Evolutionary conservation across 257 asterid genomes (phyloP).

Genomic region (Plantago major): DNA sequence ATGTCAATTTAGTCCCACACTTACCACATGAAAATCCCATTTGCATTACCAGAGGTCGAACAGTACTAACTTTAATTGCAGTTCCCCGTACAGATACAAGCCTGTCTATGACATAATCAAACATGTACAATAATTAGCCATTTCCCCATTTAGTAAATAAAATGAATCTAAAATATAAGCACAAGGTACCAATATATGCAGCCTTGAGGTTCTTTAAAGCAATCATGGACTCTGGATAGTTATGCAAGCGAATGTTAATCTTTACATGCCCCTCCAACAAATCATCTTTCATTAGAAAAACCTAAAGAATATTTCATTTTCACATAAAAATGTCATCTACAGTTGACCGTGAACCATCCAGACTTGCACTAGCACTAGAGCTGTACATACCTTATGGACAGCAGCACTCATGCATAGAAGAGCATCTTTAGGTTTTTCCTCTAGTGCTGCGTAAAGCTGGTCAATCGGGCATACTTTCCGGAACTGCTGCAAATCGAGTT

Average conservation of each 20-base stretch:
- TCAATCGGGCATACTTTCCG: constrained; percentile 47
- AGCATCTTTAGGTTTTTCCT: constrained; percentile 73
- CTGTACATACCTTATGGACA: constrained; percentile 58
- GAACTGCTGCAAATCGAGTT: constrained; percentile 77
- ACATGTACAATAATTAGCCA: constrained; percentile 16
- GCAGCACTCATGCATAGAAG: constrained; percentile 83
- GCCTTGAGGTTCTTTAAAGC: constrained; percentile 97
- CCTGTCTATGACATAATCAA: constrained; percentile 49
- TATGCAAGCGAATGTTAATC: constrained; percentile 73
- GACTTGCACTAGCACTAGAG: neutral
- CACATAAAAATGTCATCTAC: constrained; percentile 10
- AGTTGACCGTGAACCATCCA: neutral
- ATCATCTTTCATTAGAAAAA: constrained; percentile 35
- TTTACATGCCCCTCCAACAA: constrained; percentile 38
- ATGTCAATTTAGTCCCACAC: constrained; percentile 66
- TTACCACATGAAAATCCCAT: constrained; percentile 79
- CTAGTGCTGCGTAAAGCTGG: constrained; percentile 50
- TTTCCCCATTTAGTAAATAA: constrained; percentile 15
- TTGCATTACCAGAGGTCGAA: constrained; percentile 77
- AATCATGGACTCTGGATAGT: constrained; percentile 71
- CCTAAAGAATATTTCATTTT: constrained; percentile 33
- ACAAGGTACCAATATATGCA: constrained; percentile 77
- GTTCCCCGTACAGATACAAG: constrained; percentile 87
- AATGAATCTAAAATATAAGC: constrained; percentile 9
- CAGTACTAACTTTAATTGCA: constrained; percentile 83